phyloP scores from a whole-genome alignment of 345 rosid genomes.

The Aquilaria malaccensis region DNA sequence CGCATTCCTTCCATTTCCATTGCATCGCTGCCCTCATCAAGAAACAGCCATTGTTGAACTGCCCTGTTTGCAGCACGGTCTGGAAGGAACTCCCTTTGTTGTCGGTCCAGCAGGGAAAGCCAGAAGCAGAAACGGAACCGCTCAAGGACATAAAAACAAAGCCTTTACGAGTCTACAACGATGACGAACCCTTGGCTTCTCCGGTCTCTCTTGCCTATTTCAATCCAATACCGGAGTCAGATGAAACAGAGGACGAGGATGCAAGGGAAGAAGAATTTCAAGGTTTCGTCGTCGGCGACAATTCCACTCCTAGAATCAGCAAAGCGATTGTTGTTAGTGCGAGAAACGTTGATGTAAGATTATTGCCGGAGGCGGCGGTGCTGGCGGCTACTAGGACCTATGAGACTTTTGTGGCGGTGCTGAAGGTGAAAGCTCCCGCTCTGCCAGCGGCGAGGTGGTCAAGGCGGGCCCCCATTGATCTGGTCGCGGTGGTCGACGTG shows the following conservation, averaged over 20 bases:
- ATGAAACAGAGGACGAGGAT: constrained; percentile 55
- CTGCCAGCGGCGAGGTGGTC: constrained; percentile 17
- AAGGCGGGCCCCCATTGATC: constrained; percentile 60
- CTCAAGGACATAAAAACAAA: constrained; percentile 23
- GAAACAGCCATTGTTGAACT: constrained; percentile 34
- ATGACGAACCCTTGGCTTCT: constrained; percentile 69
- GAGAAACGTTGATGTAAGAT: constrained; percentile 37
- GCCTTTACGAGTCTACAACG: constrained; percentile 55
- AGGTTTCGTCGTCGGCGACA: constrained; percentile 41
- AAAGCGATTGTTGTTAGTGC: not conserved
- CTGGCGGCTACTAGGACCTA: constrained; percentile 46
- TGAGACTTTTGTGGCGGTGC: constrained; percentile 46
- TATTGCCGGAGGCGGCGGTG: constrained; percentile 63
- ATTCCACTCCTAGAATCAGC: constrained; percentile 15
- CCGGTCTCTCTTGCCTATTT: constrained; percentile 45
- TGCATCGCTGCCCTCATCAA: constrained; percentile 49
- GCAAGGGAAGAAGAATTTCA: constrained; percentile 33
- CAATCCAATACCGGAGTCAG: constrained; percentile 71
- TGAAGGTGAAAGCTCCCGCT: constrained; percentile 63
- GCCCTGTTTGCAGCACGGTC: constrained; percentile 63
- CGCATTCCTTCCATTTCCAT: constrained; percentile 73
- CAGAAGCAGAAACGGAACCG: constrained; percentile 16
- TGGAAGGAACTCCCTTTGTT: constrained; percentile 59
- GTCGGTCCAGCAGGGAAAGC: constrained; percentile 15
- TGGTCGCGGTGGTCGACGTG: constrained; percentile 62